These are phyloP conservation scores for Balakata baccata DNA, from an alignment of 345 rosid species.

Conservation along the genomic window DNA sequence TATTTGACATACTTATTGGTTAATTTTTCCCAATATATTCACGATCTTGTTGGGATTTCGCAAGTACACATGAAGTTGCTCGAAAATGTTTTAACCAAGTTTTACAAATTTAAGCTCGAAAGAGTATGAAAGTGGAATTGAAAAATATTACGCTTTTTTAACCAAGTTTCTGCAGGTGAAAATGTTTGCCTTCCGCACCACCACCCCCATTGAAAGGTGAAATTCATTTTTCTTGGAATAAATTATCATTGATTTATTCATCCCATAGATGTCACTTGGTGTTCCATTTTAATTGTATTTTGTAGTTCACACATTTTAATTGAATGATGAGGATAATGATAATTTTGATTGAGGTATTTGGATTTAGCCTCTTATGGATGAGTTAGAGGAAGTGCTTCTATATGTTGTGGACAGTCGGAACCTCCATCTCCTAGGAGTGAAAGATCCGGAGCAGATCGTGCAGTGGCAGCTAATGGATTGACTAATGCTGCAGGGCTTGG, in stretches of 20 bases:
- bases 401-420: constrained; percentile 54
- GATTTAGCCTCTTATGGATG: neutral
- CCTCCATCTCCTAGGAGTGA: constrained; percentile 87
- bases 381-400: neutral
- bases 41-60: neutral
- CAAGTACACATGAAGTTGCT: neutral
- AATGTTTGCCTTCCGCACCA: neutral
- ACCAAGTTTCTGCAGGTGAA: neutral
- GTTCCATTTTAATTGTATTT: neutral
- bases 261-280: neutral
- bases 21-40: too few relatives aligned
- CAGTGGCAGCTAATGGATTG: constrained; percentile 51
- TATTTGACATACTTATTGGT: too few relatives aligned
- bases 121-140: neutral
- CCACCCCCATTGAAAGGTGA: neutral
- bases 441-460: constrained; percentile 46
- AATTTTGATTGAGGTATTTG: constrained; percentile 4
- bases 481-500: constrained; percentile 41
- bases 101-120: neutral
- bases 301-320: neutral
- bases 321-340: neutral
- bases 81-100: neutral
- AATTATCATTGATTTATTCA: neutral
- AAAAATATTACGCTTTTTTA: neutral
- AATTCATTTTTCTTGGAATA: neutral